phyloP scores from a whole-genome alignment of 2,329 filamentous ascomycete species.

The Trichoderma polysporum region DNA sequence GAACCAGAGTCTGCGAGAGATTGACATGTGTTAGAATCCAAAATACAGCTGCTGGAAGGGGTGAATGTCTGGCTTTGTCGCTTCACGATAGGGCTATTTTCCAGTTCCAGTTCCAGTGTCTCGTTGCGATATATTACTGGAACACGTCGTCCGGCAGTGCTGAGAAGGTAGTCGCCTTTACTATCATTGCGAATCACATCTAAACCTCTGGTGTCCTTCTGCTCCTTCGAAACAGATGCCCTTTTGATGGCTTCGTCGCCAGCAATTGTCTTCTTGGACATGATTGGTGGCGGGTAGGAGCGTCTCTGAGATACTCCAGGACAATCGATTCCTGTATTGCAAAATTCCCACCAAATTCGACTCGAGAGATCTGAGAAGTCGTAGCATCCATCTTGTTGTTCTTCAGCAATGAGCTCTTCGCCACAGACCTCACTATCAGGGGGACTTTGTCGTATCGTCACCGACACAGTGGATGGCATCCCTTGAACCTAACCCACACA shows the following conservation, averaged over 20 bases:
- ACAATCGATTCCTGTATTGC: slow-evolving; percentile 19
- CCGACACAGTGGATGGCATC: slow-evolving; percentile 13
- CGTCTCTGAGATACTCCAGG: slow-evolving; percentile 1
- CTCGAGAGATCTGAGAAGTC: slow-evolving; percentile 12
- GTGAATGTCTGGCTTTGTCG: slow-evolving; percentile 17
- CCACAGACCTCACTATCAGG: slow-evolving; percentile 6
- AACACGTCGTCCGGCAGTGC: slow-evolving; percentile 1
- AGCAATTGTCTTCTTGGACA: neutral
- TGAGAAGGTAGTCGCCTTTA: slow-evolving; percentile 11
- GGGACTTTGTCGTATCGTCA: slow-evolving; percentile 5
- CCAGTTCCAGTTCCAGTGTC: neutral
- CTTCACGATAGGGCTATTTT: neutral
- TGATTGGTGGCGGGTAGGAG: neutral
- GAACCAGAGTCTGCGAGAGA: slow-evolving; percentile 14
- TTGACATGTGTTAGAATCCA: slow-evolving; percentile 10
- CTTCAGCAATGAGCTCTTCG: slow-evolving; percentile 4
- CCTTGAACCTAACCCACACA: slow-evolving; percentile 11
- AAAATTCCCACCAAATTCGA: slow-evolving; percentile 19
- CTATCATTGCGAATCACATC: neutral
- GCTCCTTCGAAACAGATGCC: neutral
- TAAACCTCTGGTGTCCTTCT: neutral
- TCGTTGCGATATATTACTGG: slow-evolving; percentile 6
- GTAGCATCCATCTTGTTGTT: slow-evolving; percentile 17
- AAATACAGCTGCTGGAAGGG: neutral
- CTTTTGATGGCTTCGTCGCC: neutral